A percentile compares a stretch with the other conserved stretches of the same genome.
phyloP scores from a whole-genome alignment of 345 rosid genomes.

The Ceriops tagal region DNA sequence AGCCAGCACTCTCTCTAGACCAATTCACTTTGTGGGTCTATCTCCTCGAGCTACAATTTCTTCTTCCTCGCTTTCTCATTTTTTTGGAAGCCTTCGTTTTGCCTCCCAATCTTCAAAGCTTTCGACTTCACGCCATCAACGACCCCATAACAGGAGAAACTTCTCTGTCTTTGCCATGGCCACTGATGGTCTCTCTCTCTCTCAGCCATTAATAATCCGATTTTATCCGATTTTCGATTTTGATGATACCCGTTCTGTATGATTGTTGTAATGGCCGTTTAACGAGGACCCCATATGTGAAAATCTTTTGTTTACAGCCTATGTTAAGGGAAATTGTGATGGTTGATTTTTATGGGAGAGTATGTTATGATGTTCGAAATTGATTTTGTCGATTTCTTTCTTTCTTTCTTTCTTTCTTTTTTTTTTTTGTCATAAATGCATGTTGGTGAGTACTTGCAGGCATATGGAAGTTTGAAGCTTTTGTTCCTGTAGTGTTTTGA shows the following conservation, averaged over 20 bases:
- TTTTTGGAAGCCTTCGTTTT: slow-evolving; percentile 48
- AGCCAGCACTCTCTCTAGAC: slow-evolving; percentile 36
- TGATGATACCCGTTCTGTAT: not conserved
- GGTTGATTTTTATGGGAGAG: not conserved
- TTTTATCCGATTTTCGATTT: slow-evolving; percentile 1
- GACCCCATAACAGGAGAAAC: slow-evolving; percentile 35
- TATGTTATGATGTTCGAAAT: not conserved
- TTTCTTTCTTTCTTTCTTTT: not conserved
- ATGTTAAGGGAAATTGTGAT: not conserved
- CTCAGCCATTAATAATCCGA: not conserved
- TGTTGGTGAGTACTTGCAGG: not conserved
- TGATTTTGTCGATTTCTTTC: not conserved
- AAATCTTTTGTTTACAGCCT: not conserved
- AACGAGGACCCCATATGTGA: not conserved
- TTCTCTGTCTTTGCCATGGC: slow-evolving; percentile 79
- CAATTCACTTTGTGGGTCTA: slow-evolving; percentile 45
- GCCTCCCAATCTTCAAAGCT: slow-evolving; percentile 33
- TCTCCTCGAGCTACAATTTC: slow-evolving; percentile 45
- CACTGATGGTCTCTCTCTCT: slow-evolving; percentile 47
- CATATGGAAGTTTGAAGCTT: not conserved
- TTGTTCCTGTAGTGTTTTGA: not conserved
- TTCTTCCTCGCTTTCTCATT: slow-evolving; percentile 49
- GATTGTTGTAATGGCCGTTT: not conserved
- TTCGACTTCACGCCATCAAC: slow-evolving; percentile 23
- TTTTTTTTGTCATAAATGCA: not conserved